These are phyloP conservation scores for Posidonia australis DNA, from an alignment of 106 monocot species.

Conservation along the genomic window DNA sequence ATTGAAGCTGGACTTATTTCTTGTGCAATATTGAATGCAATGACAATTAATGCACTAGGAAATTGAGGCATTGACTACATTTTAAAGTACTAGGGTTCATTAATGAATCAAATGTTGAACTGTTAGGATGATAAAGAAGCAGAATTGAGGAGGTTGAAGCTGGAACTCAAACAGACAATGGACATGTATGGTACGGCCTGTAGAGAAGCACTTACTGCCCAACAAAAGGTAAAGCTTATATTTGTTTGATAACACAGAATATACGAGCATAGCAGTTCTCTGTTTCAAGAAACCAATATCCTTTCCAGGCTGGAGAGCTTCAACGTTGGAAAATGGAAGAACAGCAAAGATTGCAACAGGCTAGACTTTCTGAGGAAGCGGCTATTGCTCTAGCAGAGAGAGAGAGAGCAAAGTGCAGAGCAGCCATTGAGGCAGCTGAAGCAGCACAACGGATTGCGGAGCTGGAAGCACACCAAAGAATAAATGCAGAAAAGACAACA, in stretches of 20 bases:
- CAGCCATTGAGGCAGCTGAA: conserved; percentile 52
- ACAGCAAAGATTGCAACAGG: conserved; percentile 33
- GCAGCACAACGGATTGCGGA: conserved; percentile 42
- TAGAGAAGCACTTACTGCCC: conserved; percentile 55
- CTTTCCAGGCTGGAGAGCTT: conserved; percentile 33
- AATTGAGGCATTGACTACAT: too few species aligned
- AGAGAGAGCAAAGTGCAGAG: conserved; percentile 46
- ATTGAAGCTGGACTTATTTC: too few species aligned
- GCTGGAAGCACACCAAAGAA: conserved; percentile 60
- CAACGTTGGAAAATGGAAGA: conserved; percentile 52
- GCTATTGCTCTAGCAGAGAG: conserved; percentile 42
- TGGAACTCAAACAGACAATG: conserved; percentile 69
- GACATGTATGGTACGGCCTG: conserved; percentile 76
- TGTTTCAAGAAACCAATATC: not conserved
- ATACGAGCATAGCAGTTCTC: too few species aligned
- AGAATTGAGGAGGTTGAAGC: conserved; percentile 59
- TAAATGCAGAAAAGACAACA: conserved; percentile 39
- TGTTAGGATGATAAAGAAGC: conserved; percentile 52
- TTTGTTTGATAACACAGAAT: not conserved
- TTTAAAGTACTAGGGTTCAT: too few species aligned
- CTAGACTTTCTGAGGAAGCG: conserved; percentile 35
- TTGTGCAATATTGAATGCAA: too few species aligned
- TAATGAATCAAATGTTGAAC: not conserved
- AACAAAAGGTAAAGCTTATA: conserved; percentile 28
- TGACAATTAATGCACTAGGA: too few species aligned